Evolutionary conservation across 2,329 filamentous ascomycete genomes (phyloP).

Genomic region (Penicillium sp.): DNA sequence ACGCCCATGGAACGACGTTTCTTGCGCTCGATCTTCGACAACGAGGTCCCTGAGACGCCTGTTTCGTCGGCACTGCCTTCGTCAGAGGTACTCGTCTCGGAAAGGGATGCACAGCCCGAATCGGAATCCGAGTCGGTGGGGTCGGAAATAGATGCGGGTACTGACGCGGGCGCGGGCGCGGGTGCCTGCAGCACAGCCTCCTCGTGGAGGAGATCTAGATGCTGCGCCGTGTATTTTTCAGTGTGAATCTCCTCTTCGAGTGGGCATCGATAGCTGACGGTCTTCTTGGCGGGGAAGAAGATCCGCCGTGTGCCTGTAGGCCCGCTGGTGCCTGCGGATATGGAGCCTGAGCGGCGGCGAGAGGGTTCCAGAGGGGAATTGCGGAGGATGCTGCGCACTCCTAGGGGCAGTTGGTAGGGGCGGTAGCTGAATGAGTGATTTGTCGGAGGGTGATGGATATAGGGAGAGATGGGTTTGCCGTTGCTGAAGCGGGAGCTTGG

Average conservation of each 20-base stretch:
- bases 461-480: slow-evolving; percentile 32
- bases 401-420: slow-evolving; percentile 45
- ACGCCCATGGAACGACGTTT: slow-evolving; percentile 32
- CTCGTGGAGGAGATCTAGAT: slow-evolving; percentile 51
- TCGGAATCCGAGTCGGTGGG: slow-evolving; percentile 27
- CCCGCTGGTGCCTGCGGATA: slow-evolving; percentile 32
- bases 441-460: slow-evolving; percentile 11
- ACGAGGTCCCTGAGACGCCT: neutral
- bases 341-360: slow-evolving; percentile 41
- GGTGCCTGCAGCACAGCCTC: slow-evolving; percentile 1
- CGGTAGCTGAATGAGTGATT: slow-evolving; percentile 14
- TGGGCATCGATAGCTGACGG: slow-evolving; percentile 55
- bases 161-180: slow-evolving; percentile 13
- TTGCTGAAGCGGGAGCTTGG: slow-evolving; percentile 19
- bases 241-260: slow-evolving; percentile 61
- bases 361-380: slow-evolving; percentile 44
- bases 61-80: slow-evolving; percentile 23
- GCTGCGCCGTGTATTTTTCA: slow-evolving; percentile 53
- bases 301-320: slow-evolving; percentile 32
- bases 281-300: slow-evolving; percentile 57
- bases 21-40: slow-evolving; percentile 34
- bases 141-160: slow-evolving; percentile 9
- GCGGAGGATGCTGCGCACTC: slow-evolving; percentile 47
- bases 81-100: slow-evolving; percentile 32
- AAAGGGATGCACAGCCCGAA: slow-evolving; percentile 28